A percentile compares a stretch with the other conserved stretches of the same genome.
These are phyloP conservation scores for Aspergillus diversus DNA, from an alignment of 495 filamentous ascomycete genomes.

Conservation along the genomic window DNA sequence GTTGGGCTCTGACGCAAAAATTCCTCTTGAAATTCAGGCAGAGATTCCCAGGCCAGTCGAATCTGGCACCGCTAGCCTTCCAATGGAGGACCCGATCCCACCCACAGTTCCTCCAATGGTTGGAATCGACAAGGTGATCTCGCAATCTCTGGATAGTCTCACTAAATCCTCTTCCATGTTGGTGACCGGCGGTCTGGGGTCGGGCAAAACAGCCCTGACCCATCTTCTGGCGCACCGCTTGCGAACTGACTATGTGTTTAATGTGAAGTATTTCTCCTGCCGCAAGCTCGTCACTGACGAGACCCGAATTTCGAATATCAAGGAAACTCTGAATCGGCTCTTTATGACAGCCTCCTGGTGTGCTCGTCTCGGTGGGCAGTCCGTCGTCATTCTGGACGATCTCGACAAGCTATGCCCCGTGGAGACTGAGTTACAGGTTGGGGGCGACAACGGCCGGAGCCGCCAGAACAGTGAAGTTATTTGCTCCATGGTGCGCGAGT, in stretches of 20 bases:
- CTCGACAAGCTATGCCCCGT: slow-evolving; percentile 88
- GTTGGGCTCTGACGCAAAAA: slow-evolving; percentile 71
- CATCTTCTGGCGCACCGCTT: slow-evolving; percentile 68
- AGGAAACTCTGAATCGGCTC: slow-evolving; percentile 78
- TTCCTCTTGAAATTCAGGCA: slow-evolving; percentile 71
- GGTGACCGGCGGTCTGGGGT: slow-evolving; percentile 82
- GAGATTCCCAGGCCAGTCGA: slow-evolving; percentile 65
- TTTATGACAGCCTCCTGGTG: slow-evolving; percentile 92
- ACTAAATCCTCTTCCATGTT: slow-evolving; percentile 86
- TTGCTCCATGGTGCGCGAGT: slow-evolving; percentile 79
- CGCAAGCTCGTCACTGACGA: slow-evolving; percentile 85
- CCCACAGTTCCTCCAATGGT: slow-evolving; percentile 65
- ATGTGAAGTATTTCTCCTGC: slow-evolving; percentile 81
- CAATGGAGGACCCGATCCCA: slow-evolving; percentile 58
- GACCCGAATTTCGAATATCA: slow-evolving; percentile 82
- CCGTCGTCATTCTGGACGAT: slow-evolving; percentile 88
- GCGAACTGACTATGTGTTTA: slow-evolving; percentile 67
- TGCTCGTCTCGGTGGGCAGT: slow-evolving; percentile 77
- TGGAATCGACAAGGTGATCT: slow-evolving; percentile 78
- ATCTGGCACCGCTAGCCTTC: slow-evolving; percentile 45
- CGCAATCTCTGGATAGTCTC: slow-evolving; percentile 70
- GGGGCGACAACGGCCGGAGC: slow-evolving; percentile 87
- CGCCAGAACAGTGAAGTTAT: slow-evolving; percentile 89
- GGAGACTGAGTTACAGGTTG: slow-evolving; percentile 91
- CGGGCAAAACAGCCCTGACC: slow-evolving; percentile 81